Evolutionary conservation across 192 early-diverging fungal genomes (phyloP).

Genomic region (Spizellomyces punctatus): DNA sequence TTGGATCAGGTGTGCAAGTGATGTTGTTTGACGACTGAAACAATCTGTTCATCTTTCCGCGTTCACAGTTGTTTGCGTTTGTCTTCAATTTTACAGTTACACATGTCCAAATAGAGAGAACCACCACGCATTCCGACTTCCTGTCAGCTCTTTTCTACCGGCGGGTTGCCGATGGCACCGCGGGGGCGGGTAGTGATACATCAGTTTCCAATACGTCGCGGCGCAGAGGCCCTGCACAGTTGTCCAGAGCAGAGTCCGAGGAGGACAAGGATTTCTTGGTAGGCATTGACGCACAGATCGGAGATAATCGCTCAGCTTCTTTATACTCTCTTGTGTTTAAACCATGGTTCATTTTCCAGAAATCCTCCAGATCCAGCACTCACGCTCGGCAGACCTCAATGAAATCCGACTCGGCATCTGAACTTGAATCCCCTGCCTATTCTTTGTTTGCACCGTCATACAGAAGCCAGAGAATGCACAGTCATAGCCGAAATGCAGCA

Average conservation of each 20-base stretch:
- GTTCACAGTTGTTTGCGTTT: slow-evolving; percentile 13
- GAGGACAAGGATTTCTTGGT: slow-evolving; percentile 22
- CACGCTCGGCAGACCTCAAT: slow-evolving; percentile 23
- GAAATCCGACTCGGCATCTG: slow-evolving; percentile 9
- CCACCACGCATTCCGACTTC: slow-evolving; percentile 13
- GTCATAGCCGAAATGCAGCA: slow-evolving; percentile 16
- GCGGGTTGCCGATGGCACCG: not conserved
- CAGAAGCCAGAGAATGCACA: slow-evolving; percentile 9
- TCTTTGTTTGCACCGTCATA: slow-evolving; percentile 7
- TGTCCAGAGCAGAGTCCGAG: slow-evolving; percentile 12
- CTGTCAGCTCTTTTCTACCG: slow-evolving; percentile 13
- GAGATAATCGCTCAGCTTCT: too few relatives aligned
- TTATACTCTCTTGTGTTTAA: not conserved
- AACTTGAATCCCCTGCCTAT: slow-evolving; percentile 2
- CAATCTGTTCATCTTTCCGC: not conserved
- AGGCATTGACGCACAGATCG: not conserved
- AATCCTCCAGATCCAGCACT: slow-evolving; percentile 10
- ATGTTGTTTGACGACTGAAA: not conserved
- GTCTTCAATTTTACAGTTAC: slow-evolving; percentile 25
- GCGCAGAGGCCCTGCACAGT: not conserved
- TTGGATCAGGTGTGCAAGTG: slow-evolving; percentile 17
- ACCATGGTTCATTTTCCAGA: not conserved
- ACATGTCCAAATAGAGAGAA: slow-evolving; percentile 17
- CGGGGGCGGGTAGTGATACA: not conserved
- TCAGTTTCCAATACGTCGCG: slow-evolving; percentile 9